Evolutionary conservation across 371 early-diverging fungal species (phyloP), one percentile per base, ranked within the genome.

Genomic region (Mortierella sp.): DNA sequence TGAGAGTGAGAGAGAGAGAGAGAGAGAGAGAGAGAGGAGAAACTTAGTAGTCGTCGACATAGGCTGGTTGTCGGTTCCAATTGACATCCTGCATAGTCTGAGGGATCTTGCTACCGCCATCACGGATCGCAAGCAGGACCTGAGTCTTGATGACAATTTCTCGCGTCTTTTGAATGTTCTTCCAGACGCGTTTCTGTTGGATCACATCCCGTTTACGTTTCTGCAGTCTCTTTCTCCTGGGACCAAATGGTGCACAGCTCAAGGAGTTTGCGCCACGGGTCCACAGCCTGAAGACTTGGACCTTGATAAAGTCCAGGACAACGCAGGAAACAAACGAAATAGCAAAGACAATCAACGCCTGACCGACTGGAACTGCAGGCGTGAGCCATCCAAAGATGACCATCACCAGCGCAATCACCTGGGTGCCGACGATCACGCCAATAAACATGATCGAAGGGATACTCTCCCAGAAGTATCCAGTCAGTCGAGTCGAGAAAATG

Each of bases 401-500:
- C 81, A 96, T 92, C 80, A 95, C 81, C 79, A 93, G 83, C 51
- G 96, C 96, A 67, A 96, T 82, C 42, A 96, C 86, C 78, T 96
- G 96, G n/a, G 96, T 96, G 43, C 92, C 96, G 34, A 92, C 81
- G 51, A 96, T 92, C 56, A 92, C 92, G 8, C 80, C 63, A 17
- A 86, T 83, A 69, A 95, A 95, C 50, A 81, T 71, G 81, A 80
- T 78, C 21, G 87, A 86, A 4, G 95, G 95, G 73, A 88, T 79
- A 57, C 86, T 88, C 73, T 90, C 87, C 90, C 92, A 95, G 86
- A 93, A 94, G 83, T 87, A 92, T 19, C 92, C 90, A n/a, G 92
- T 88, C 26, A 95, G 80, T 50, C 95, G 90, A 12, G 95, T 95
- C 31, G 94, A 94, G 79, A 95, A 96, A 78, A 96, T 96, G 34